A percentile compares a stretch with the other conserved stretches of the same genome.
phyloP scores from a whole-genome alignment of 768 basidiomycete genomes.

The Leucocoprinus birnbaumii region DNA sequence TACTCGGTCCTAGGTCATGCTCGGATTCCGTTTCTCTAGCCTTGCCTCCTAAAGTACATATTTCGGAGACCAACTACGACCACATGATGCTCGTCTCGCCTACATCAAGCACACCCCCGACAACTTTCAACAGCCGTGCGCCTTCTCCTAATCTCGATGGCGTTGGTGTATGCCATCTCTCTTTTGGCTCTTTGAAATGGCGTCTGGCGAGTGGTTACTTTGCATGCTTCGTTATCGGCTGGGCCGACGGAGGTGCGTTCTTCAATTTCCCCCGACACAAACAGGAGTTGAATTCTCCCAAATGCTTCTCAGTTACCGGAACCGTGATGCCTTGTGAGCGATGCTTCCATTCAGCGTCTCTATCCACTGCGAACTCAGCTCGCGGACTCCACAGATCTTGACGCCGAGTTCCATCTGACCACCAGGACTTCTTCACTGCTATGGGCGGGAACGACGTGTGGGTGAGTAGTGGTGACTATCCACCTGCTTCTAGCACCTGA shows the following conservation, averaged over 20 bases:
- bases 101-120: conserved; percentile 8
- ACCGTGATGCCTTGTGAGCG: conserved; percentile 51
- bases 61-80: not conserved
- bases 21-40: not conserved
- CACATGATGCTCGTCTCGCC: not conserved
- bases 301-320: conserved; percentile 42
- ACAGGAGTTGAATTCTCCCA: conserved; percentile 1
- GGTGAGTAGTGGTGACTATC: conserved; percentile 32
- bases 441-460: conserved; percentile 46
- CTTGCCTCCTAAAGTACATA: not conserved
- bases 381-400: conserved; percentile 37
- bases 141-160: not conserved
- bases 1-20: not conserved
- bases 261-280: not conserved
- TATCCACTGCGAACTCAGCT: not conserved
- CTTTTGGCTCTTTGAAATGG: conserved; percentile 27
- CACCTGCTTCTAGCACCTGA: too few relatives aligned
- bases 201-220: conserved; percentile 42
- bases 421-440: conserved; percentile 50
- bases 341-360: not conserved
- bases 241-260: conserved; percentile 45
- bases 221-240: conserved; percentile 48
- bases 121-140: not conserved
- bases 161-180: not conserved
- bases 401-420: conserved; percentile 43